Conservation (phyloP, 2,329 filamentous ascomycete species). For the Ophiostoma tasmaniense region DNA sequence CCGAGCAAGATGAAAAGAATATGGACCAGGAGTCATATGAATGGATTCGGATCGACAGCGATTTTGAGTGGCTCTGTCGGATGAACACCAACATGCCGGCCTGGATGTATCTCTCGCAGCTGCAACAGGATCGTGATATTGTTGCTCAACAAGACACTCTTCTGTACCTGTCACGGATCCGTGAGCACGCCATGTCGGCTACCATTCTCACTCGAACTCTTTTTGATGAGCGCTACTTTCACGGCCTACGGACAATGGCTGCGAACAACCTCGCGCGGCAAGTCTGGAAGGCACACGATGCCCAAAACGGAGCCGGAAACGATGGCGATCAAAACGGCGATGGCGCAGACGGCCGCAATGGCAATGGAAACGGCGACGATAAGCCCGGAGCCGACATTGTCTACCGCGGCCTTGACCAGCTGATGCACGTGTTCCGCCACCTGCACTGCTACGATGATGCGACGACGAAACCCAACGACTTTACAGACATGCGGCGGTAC, state of each 20-base stretch:
- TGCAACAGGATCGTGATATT: conserved; percentile 94
- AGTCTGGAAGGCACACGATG: conserved; percentile 33
- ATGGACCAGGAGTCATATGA: conserved; percentile 98
- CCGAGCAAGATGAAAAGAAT: conserved; percentile 72
- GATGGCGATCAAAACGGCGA: not conserved
- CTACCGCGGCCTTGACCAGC: conserved; percentile 44
- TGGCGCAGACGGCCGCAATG: not conserved
- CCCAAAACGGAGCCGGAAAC: not conserved
- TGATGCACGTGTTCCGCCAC: conserved; percentile 77
- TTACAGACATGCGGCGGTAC: conserved; percentile 77
- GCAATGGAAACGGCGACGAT: not conserved
- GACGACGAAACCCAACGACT: conserved; percentile 84
- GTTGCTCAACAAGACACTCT: conserved; percentile 76
- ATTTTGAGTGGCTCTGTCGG: conserved; percentile 94
- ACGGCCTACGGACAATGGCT: conserved; percentile 83
- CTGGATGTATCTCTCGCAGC: conserved; percentile 96
- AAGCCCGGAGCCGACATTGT: conserved; percentile 11
- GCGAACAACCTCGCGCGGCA: conserved; percentile 70
- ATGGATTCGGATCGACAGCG: conserved; percentile 96
- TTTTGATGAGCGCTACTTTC: conserved; percentile 86
- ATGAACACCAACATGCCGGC: conserved; percentile 74
- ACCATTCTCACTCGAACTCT: conserved; percentile 84
- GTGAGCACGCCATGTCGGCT: conserved; percentile 71
- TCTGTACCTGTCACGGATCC: conserved; percentile 59
- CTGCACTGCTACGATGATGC: conserved; percentile 78